Conservation (phyloP, 768 basidiomycete genomes). For the Lentinula boryana region DNA sequence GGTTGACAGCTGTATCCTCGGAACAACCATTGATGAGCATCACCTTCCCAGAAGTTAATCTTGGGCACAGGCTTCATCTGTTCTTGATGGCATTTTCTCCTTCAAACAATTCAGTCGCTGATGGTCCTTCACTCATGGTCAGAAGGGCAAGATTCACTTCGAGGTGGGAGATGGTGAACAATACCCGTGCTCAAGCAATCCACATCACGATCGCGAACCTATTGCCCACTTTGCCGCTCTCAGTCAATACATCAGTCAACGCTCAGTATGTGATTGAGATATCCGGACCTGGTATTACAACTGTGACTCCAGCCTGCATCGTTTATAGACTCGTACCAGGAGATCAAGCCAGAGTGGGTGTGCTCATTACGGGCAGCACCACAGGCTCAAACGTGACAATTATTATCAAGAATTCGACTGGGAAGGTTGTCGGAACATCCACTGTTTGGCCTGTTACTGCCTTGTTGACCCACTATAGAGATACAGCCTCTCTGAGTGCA, state of each 20-base stretch:
- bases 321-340: constrained; percentile 41
- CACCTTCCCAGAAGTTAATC: constrained; percentile 30
- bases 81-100: constrained; percentile 39
- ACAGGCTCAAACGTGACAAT: constrained; percentile 22
- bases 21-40: constrained; percentile 34
- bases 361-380: constrained; percentile 33
- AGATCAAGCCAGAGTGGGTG: constrained; percentile 45
- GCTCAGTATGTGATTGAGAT: constrained; percentile 29
- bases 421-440: constrained; percentile 28
- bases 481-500: constrained; percentile 27
- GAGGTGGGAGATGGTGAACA: constrained; percentile 36
- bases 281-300: constrained; percentile 31
- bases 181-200: constrained; percentile 37
- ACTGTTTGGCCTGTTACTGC: constrained; percentile 31
- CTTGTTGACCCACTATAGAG: constrained; percentile 34
- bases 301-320: constrained; percentile 32
- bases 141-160: constrained; percentile 38
- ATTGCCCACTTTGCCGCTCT: constrained; percentile 26
- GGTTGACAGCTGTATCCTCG: constrained; percentile 37
- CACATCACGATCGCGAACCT: constrained; percentile 50
- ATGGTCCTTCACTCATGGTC: constrained; percentile 27
- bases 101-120: constrained; percentile 13
- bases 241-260: constrained; percentile 23
- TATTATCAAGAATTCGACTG: constrained; percentile 27
- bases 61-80: constrained; percentile 32